Conservation (phyloP, 176 grass and related monocot genomes). For the Aegilops longissima region DNA sequence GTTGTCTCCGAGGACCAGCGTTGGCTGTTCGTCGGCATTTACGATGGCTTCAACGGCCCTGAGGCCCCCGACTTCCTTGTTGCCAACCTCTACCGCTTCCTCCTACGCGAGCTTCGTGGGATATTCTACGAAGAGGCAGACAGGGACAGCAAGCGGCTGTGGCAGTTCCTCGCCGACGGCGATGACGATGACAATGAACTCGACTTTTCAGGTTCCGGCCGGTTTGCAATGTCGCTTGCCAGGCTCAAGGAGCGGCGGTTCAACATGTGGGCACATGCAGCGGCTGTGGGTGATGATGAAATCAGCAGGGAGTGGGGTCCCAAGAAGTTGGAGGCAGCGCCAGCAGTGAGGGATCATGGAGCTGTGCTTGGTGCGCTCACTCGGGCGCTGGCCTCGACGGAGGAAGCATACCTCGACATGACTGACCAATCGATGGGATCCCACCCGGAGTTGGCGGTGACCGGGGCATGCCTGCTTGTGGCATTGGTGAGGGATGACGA, state of each 20-base stretch:
- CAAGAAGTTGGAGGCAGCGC: conserved; percentile 29
- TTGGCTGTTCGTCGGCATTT: conserved; percentile 95
- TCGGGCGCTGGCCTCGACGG: conserved; percentile 48
- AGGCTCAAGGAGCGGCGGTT: conserved; percentile 52
- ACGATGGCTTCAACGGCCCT: conserved; percentile 92
- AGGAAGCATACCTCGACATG: conserved; percentile 76
- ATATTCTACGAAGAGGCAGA: conserved; percentile 64
- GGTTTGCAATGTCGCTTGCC: conserved; percentile 72
- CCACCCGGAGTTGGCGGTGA: conserved; percentile 86
- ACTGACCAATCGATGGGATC: conserved; percentile 60
- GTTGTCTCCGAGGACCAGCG: conserved; percentile 90
- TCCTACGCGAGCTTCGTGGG: conserved; percentile 65
- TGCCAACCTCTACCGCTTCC: conserved; percentile 67
- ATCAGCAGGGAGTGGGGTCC: conserved; percentile 39
- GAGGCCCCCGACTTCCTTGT: conserved; percentile 93
- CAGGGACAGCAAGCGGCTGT: conserved; percentile 45
- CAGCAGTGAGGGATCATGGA: conserved; percentile 52
- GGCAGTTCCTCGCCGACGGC: conserved; percentile 75
- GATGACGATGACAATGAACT: conserved; percentile 62
- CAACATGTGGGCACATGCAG: conserved; percentile 44
- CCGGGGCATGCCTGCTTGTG: conserved; percentile 82
- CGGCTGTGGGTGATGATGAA: conserved; percentile 37
- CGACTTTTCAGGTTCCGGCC: conserved; percentile 69
- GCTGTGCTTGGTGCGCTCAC: conserved; percentile 71
- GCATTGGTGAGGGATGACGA: conserved; percentile 76